Evolutionary conservation across 768 basidiomycete genomes (phyloP), one percentile per base, ranked within the genome.

Genomic region (Termitomyces sp.): DNA sequence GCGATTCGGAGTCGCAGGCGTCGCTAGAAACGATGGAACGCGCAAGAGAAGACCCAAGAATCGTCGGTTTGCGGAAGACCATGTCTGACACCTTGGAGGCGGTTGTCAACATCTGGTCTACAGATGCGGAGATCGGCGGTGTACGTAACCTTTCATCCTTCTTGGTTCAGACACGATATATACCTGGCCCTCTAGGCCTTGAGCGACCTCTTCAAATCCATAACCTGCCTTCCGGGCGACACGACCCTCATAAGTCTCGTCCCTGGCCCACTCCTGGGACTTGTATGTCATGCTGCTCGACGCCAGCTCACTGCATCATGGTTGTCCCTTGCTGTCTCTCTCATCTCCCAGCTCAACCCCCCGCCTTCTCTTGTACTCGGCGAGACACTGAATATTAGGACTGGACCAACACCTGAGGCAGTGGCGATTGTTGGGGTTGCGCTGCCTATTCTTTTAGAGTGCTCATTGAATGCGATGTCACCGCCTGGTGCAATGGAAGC

Each of bases 191-290:
- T 7, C 29, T 36, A 94, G 91, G 84, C 85, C 5, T 70, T 92
- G 57, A 92, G 88, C 73, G 86, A 92, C 60, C 74, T 96, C 33
- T 80, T 94, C 73, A 91, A 89, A 57, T 87, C 91, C 0, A 89
- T 95, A 53, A 93, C 94, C 0, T 84, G 86, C 2, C 78, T 95
- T 29, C 88, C 91, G 0, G 75, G 80, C 3, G 90, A 94, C 52
- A 77, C 73, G 18, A 96, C 92, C 0, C 67, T 97, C 15, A 75
- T 97, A 9, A 89, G 92, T 0, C 77, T 97, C 0, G 84, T 91
- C 2, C 81, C 94, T 7, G 85, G 83, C 6, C 94, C 94, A 1
- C 73, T 98, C 4, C 74, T 94, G n/a, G 86, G 85, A 61, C 70
- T 91, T 33, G 83, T 92, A 23, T 91, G 90, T 56, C 64, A 83